phyloP scores from a whole-genome alignment of 2,329 filamentous ascomycete genomes.

The Fusarium austroafricanum region DNA sequence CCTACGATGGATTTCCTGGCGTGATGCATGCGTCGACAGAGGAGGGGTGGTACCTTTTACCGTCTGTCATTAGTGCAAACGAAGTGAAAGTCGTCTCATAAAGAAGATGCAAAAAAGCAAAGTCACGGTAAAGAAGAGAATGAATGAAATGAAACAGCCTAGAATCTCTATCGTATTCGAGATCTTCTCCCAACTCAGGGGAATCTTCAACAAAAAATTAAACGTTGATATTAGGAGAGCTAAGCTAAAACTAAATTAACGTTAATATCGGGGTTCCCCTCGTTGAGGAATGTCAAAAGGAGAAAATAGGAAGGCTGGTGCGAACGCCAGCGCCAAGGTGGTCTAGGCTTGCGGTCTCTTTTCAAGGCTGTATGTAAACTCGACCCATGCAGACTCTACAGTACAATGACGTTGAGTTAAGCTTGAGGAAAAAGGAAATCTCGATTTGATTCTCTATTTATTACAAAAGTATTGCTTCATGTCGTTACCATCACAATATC shows the following conservation, averaged over 20 bases:
- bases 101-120: neutral
- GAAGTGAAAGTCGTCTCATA: conserved; percentile 23
- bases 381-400: neutral
- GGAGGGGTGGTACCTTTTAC: conserved; percentile 16
- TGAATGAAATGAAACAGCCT: no score
- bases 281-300: conserved; percentile 22
- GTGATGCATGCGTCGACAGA: conserved; percentile 30
- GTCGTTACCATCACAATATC: no score
- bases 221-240: conserved; percentile 18
- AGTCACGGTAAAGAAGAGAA: neutral
- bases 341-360: conserved; percentile 1
- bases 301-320: conserved; percentile 32
- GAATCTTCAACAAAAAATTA: conserved; percentile 4
- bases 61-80: conserved; percentile 23
- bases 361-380: conserved; percentile 9
- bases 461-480: no score
- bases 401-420: conserved; percentile 21
- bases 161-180: conserved; percentile 16
- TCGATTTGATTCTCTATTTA: neutral
- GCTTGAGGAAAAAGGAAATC: neutral
- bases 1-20: conserved; percentile 11
- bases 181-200: neutral
- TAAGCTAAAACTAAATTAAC: conserved; percentile 25
- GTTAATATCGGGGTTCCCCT: conserved; percentile 31
- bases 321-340: conserved; percentile 17